Evolutionary conservation across 768 basidiomycete genomes (phyloP).

Genomic region (Cystobasidium ongulense): DNA sequence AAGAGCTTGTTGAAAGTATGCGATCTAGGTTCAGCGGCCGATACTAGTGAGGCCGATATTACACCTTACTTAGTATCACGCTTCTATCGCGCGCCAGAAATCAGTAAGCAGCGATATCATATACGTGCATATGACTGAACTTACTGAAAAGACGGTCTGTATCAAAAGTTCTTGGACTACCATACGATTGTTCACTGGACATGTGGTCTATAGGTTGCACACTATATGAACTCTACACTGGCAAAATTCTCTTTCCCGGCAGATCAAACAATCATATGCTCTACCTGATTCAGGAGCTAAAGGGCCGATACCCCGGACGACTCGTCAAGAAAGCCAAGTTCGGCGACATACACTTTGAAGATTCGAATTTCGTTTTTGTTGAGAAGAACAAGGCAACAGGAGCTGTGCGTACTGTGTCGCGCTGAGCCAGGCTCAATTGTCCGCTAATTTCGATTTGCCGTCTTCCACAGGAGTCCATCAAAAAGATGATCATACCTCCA

Average conservation of each 20-base stretch:
- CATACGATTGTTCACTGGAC: slow-evolving; percentile 87
- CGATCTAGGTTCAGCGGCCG: slow-evolving; percentile 93
- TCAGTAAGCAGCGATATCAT: slow-evolving; percentile 57
- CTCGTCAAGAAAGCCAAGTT: slow-evolving; percentile 93
- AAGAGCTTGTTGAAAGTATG: slow-evolving; percentile 90
- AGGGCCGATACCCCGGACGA: slow-evolving; percentile 83
- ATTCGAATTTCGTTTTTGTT: slow-evolving; percentile 68
- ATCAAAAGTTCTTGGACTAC: slow-evolving; percentile 85
- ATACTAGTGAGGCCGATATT: slow-evolving; percentile 88
- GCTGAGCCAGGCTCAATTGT: too few relatives aligned
- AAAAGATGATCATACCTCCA: slow-evolving; percentile 65
- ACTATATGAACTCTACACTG: slow-evolving; percentile 65
- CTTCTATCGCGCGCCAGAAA: slow-evolving; percentile 97
- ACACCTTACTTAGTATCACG: slow-evolving; percentile 95
- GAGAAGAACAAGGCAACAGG: slow-evolving; percentile 79
- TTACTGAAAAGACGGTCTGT: background rate
- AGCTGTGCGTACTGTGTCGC: slow-evolving; percentile 53
- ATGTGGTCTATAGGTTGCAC: slow-evolving; percentile 98
- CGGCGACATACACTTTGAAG: slow-evolving; percentile 85
- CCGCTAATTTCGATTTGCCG: too few relatives aligned
- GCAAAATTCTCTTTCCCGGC: slow-evolving; percentile 95
- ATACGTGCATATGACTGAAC: too few relatives aligned
- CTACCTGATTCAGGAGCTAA: slow-evolving; percentile 93
- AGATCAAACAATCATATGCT: slow-evolving; percentile 97
- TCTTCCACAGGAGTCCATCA: slow-evolving; percentile 61